Conservation (phyloP, 257 asterid genomes). For the Solanum chaucha region DNA sequence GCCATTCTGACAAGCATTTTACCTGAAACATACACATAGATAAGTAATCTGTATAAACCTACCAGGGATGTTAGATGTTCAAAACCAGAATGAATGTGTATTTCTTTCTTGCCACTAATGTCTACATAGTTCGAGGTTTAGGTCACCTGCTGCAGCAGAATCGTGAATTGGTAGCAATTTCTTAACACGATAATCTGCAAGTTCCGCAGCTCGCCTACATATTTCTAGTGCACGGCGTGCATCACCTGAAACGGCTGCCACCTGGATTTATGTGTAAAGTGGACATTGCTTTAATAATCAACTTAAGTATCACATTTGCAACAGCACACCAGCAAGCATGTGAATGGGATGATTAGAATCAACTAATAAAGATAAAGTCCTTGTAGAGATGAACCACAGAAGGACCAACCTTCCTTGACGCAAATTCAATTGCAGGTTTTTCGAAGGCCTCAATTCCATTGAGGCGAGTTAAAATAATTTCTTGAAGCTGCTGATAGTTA, state of each 20-base stretch:
- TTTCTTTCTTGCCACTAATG: background rate
- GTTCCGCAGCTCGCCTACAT: slow-evolving; percentile 94
- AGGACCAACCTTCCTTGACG: slow-evolving; percentile 75
- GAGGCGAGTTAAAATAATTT: slow-evolving; percentile 77
- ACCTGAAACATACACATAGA: slow-evolving; percentile 27
- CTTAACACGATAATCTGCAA: slow-evolving; percentile 70
- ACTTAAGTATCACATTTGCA: background rate
- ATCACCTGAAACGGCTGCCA: slow-evolving; percentile 98
- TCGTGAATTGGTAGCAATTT: slow-evolving; percentile 19
- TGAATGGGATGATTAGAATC: background rate
- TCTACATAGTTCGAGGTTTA: background rate
- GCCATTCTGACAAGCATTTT: slow-evolving; percentile 53
- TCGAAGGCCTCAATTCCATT: slow-evolving; percentile 81
- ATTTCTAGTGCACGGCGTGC: slow-evolving; percentile 98
- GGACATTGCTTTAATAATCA: background rate
- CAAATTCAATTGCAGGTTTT: slow-evolving; percentile 84
- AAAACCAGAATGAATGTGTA: background rate
- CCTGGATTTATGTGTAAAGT: slow-evolving; percentile 33
- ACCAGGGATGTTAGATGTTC: background rate
- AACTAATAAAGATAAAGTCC: background rate
- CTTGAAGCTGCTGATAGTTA: slow-evolving; percentile 85
- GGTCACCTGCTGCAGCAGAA: slow-evolving; percentile 38
- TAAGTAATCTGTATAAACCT: background rate
- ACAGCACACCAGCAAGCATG: background rate
- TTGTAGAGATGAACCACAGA: background rate